phyloP scores from a whole-genome alignment of 2,329 filamentous ascomycete genomes.

The Mollisiaceae sp. region DNA sequence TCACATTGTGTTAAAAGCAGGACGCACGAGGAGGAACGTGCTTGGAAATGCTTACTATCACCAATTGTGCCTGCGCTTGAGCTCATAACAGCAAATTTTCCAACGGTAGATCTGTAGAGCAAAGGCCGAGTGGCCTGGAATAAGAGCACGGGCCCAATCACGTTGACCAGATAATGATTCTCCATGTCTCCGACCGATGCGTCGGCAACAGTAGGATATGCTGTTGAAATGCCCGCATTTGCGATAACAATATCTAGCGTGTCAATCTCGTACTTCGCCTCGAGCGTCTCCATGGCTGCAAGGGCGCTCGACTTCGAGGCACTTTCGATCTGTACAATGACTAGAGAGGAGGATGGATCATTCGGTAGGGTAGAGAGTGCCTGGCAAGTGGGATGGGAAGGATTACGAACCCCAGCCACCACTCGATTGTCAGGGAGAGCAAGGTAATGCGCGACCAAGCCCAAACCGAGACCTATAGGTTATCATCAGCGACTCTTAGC shows the following conservation, averaged over 20 bases:
- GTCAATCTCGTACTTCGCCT: conserved; percentile 44
- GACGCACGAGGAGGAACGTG: too few relatives aligned
- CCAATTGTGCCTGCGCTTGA: conserved; percentile 31
- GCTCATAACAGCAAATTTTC: conserved; percentile 46
- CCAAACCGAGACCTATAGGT: conserved; percentile 13
- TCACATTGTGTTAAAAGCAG: too few relatives aligned
- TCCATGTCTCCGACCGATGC: conserved; percentile 44
- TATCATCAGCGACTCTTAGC: not conserved
- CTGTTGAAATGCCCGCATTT: conserved; percentile 52
- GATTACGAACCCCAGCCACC: conserved; percentile 46
- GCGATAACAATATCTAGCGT: conserved; percentile 56
- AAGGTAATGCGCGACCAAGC: conserved; percentile 43
- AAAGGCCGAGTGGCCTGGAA: conserved; percentile 51
- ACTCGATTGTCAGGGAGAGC: conserved; percentile 44
- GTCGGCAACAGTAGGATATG: conserved; percentile 40
- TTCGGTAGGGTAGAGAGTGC: conserved; percentile 37
- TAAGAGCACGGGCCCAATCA: conserved; percentile 47
- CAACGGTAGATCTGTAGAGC: conserved; percentile 42
- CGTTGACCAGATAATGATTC: conserved; percentile 49
- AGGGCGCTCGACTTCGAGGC: conserved; percentile 42
- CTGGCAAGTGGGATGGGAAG: conserved; percentile 31
- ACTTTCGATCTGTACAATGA: conserved; percentile 52
- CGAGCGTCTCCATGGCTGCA: conserved; percentile 43
- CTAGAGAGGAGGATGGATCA: conserved; percentile 40
- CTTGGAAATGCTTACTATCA: not conserved